Conservation (phyloP, 805 yeast genomes). For the Candida nitratophila region DNA sequence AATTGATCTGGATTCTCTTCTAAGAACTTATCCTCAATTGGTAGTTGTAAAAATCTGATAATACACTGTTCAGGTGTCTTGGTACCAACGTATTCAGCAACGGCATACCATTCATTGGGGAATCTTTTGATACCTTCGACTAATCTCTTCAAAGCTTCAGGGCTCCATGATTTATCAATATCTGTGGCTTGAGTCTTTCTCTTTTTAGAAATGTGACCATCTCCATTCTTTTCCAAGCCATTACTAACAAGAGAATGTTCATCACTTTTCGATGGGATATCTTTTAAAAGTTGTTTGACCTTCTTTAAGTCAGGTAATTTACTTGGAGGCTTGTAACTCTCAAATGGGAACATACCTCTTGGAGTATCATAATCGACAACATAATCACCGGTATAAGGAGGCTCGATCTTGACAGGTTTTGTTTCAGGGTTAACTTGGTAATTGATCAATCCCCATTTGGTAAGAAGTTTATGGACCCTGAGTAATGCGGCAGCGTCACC, state of each 20-base stretch:
- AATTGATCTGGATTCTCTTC: slow-evolving; percentile 39
- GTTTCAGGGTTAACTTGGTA: slow-evolving; percentile 83
- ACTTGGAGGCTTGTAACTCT: slow-evolving; percentile 63
- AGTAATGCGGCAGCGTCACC: slow-evolving; percentile 89
- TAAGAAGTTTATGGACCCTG: slow-evolving; percentile 76
- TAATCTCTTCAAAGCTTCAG: slow-evolving; percentile 52
- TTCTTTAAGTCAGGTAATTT: slow-evolving; percentile 31
- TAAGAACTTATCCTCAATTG: slow-evolving; percentile 71
- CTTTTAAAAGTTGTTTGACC: slow-evolving; percentile 16
- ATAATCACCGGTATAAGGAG: slow-evolving; percentile 73
- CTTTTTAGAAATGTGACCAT: slow-evolving; percentile 13
- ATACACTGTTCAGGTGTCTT: slow-evolving; percentile 76
- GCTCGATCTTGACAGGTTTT: slow-evolving; percentile 60
- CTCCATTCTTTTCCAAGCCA: too few relatives aligned
- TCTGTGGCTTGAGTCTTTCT: slow-evolving; percentile 25
- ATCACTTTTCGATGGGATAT: neutral
- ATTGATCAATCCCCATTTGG: slow-evolving; percentile 89
- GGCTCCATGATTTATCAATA: slow-evolving; percentile 52
- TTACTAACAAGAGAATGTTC: neutral
- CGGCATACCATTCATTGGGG: slow-evolving; percentile 73
- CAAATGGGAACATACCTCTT: slow-evolving; percentile 86
- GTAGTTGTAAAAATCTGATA: slow-evolving; percentile 67
- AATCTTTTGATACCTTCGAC: slow-evolving; percentile 55
- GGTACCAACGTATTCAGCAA: slow-evolving; percentile 60
- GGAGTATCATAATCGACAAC: slow-evolving; percentile 81